A percentile compares a stretch with the other conserved stretches of the same genome.
These are phyloP conservation scores for Blastocrithidia nonstop DNA, from an alignment of 208 protist species.

Conservation along the genomic window DNA sequence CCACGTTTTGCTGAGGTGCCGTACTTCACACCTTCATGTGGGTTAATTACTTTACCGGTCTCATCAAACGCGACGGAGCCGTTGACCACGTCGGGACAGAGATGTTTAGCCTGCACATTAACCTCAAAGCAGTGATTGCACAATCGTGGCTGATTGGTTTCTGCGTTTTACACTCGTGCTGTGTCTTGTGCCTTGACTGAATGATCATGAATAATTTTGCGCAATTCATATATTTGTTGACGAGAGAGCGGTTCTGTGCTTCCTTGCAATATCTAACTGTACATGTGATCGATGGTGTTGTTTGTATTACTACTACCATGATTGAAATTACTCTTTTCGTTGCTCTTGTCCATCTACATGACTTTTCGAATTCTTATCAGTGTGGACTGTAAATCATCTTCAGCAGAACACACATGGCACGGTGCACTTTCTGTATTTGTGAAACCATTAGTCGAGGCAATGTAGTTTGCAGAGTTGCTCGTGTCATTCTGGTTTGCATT, in stretches of 20 bases:
- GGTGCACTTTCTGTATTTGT: no score
- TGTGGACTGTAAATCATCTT: slow-evolving; percentile 33
- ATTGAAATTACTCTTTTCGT: background rate
- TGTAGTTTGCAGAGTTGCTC: background rate
- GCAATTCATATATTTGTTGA: slow-evolving; percentile 33
- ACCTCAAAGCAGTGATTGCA: slow-evolving; percentile 59
- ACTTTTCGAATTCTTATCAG: slow-evolving; percentile 42
- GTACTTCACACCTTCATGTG: slow-evolving; percentile 28
- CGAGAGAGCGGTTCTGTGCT: slow-evolving; percentile 19
- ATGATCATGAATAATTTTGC: slow-evolving; percentile 48
- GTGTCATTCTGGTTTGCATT: background rate
- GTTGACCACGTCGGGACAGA: slow-evolving; percentile 7
- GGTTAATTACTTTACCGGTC: slow-evolving; percentile 43
- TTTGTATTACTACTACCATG: background rate
- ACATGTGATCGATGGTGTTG: background rate
- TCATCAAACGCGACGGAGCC: slow-evolving; percentile 24
- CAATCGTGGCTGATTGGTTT: slow-evolving; percentile 32
- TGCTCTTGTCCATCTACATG: slow-evolving; percentile 10
- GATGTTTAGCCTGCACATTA: slow-evolving; percentile 51
- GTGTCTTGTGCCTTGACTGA: slow-evolving; percentile 40
- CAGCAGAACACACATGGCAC: slow-evolving; percentile 29
- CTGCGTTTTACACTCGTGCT: slow-evolving; percentile 31
- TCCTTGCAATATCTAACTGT: no score
- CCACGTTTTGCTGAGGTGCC: slow-evolving; percentile 13
- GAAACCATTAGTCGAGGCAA: no score